Evolutionary conservation across 2,329 filamentous ascomycete species (phyloP).

Genomic region (Colletotrichum ledebouriae): DNA sequence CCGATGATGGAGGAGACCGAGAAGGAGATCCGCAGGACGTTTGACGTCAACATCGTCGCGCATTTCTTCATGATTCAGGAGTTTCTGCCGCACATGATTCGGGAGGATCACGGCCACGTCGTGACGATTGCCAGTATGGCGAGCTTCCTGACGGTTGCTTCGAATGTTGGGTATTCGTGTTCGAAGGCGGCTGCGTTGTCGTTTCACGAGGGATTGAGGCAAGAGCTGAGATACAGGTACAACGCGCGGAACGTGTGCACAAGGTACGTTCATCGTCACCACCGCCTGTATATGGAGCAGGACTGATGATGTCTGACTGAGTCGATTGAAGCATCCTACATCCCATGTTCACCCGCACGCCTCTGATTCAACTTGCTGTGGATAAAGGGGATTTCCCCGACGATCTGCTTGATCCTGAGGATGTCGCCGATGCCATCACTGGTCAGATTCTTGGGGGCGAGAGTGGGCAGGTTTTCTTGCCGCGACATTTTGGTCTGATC

Average conservation of each 20-base stretch:
- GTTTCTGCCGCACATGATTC: constrained; percentile 11
- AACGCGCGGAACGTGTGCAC: constrained; percentile 20
- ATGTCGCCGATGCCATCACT: not conserved
- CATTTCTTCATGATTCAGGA: constrained; percentile 17
- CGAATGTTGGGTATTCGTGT: constrained; percentile 6
- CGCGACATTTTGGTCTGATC: not conserved
- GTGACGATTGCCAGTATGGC: constrained; percentile 20
- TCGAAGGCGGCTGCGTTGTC: constrained; percentile 20
- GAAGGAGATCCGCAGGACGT: constrained; percentile 1
- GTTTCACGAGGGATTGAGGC: constrained; percentile 17
- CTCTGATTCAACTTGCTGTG: not conserved
- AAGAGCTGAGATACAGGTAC: constrained; percentile 18
- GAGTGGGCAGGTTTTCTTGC: not conserved
- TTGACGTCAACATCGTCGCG: constrained; percentile 15
- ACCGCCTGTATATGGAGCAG: not conserved
- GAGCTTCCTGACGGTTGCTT: constrained; percentile 7
- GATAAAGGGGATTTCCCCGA: not conserved
- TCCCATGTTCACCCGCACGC: constrained; percentile 6
- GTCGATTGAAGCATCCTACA: not conserved
- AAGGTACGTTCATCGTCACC: constrained; percentile 36
- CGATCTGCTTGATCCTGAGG: not conserved
- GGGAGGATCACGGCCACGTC: constrained; percentile 8
- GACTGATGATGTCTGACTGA: not conserved
- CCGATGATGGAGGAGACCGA: constrained; percentile 18
- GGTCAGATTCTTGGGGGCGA: not conserved